phyloP scores from a whole-genome alignment of 768 basidiomycete genomes.

The Kwoniella shandongensis region DNA sequence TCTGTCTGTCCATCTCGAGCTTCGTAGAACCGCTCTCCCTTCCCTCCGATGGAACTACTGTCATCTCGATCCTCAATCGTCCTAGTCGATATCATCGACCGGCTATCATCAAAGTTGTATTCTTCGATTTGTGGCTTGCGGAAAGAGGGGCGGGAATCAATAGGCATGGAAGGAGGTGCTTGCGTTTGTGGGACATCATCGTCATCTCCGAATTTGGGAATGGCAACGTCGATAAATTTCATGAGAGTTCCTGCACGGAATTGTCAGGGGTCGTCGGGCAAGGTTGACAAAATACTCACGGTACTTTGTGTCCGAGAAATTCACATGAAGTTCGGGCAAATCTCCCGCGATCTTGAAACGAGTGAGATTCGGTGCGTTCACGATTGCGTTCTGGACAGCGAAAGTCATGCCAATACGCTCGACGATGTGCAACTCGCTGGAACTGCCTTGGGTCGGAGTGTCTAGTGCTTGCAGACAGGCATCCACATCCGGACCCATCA shows the following conservation, averaged over 20 bases:
- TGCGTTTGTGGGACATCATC: constrained; percentile 54
- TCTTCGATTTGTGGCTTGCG: constrained; percentile 57
- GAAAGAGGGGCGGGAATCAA: constrained; percentile 17
- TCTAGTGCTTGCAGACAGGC: constrained; percentile 77
- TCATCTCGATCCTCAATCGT: constrained; percentile 53
- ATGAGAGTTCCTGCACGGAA: constrained; percentile 68
- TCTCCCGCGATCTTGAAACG: constrained; percentile 88
- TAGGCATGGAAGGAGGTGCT: constrained; percentile 4
- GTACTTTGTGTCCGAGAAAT: constrained; percentile 58
- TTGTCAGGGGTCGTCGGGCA: constrained; percentile 9
- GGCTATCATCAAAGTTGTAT: constrained; percentile 60
- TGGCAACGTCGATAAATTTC: constrained; percentile 84
- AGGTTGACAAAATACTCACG: constrained; percentile 34
- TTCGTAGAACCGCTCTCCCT: constrained; percentile 63
- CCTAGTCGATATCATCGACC: constrained; percentile 37
- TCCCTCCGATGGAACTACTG: constrained; percentile 24
- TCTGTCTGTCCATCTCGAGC: constrained; percentile 64
- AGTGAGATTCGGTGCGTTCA: constrained; percentile 74
- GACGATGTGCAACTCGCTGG: constrained; percentile 70
- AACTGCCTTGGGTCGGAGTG: constrained; percentile 57
- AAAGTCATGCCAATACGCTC: constrained; percentile 90
- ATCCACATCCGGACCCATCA: constrained; percentile 80
- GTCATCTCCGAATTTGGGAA: constrained; percentile 73
- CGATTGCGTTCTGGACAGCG: constrained; percentile 86
- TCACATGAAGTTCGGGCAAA: constrained; percentile 81